Base-by-base conservation (phyloP, 371 early-diverging fungal species). In the Smittium mucronatum region DNA sequence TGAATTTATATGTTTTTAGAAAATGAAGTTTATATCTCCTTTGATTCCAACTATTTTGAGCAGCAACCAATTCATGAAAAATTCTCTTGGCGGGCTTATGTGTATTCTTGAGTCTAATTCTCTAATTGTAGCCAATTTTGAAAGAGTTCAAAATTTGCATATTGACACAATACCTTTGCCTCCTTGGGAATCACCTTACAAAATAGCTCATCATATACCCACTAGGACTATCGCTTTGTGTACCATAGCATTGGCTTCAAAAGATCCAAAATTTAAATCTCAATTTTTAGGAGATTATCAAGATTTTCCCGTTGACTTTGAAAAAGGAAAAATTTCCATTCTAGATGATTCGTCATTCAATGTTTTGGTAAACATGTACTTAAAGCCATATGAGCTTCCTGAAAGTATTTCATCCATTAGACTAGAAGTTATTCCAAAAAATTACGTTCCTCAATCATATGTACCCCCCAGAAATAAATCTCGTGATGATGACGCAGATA, bases 81-180 rank as follows among this genome's bases (percentile, higher is more conserved):
- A 34, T 36, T 29, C 63, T 5, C 16, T 34, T 5, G 57, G 57
- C 47, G 32, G 47, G 25, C 15, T n/a, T 2, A 60, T 58, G 60
- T 59, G 33, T 32, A 25, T 68, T 11, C 31, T n/a, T 59, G 69
- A 61, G 26, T 25, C 78, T 30, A 81, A 78, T 29, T 75, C 81
- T 0, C 75, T 94, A 21, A 74, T 81, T 34, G 80, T 95, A 65
- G 94, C 92, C 0, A 76, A 75, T 0, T 85, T 92, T 0, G 92
- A 96, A 67, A 80, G 83, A 2, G 83, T 88, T 34, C 90, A 91
- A 74, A 88, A 88, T 70, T 83, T 94, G 25, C 95, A 96, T 72
- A 82, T 93, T 64, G 84, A 84, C 11, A 87, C 81, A 31, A 69
- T 86, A n/a, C 82, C 85, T 1, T 75, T 94, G 57, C 75, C 82